Evolutionary conservation across 768 basidiomycete species (phyloP), one percentile per base, ranked within the genome.

Genomic region (Lentinus tigrinus): DNA sequence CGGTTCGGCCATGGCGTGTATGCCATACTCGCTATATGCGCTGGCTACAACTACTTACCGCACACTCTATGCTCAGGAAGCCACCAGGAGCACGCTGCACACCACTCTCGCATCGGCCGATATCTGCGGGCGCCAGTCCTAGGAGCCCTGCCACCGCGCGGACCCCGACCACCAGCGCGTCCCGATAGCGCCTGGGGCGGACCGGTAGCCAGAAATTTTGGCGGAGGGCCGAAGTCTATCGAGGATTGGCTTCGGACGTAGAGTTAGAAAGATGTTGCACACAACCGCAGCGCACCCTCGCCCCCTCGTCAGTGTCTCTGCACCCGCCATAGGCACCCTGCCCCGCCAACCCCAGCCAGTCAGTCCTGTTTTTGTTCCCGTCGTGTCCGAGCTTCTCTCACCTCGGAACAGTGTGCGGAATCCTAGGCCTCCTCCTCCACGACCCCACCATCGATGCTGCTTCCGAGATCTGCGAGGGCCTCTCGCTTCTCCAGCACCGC

Each of bases 401-500:
- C 34, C 47, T 42, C 49, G 24, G 31, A 17, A 21, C 40, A 85
- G 81, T 98, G 95, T 98, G 95, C 73, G 95, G 95, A 63, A 92
- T 97, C 69, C 79, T 96, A 60, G 95, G 93, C 63, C 78, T 97
- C 36, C 81, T 97, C 36, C 78, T 93, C 57, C 88, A 93, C 68
- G 92, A 95, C 68, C 78, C 89, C 57, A 75, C 78, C 62, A 61
- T 83, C 72, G 82, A 92, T 63, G 89, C 85, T 34, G 95, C 95
- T 26, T 70, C 85, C 16, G 95, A 98, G 74, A 95, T 98, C 69
- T 88, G 84, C 65, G 97, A 99, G 72, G 95, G 94, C 28, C 82
- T 99, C n/a, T 91, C 95, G 23, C 78, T 99, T 39, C 79, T 99
- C 4, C 97, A 99, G 72, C 97, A 99, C 69, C 82, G 96, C 64